Conservation (phyloP, 148 eudicot genomes). For the Persicaria tinctoria region DNA sequence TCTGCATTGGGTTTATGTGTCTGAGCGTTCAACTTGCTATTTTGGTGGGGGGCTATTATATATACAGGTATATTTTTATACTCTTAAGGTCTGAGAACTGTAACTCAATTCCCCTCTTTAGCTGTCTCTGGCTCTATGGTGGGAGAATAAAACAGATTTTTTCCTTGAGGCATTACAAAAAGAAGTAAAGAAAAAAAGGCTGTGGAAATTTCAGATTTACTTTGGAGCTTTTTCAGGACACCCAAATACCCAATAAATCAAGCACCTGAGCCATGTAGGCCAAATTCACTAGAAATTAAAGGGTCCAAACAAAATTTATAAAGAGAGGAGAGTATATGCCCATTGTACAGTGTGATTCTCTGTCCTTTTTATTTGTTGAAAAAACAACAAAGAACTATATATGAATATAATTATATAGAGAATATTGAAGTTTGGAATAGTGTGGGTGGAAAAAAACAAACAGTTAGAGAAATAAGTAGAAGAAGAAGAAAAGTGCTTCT, state of each 20-base stretch:
- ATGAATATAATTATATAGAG: not conserved
- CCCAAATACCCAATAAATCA: not conserved
- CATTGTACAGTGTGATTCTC: not conserved
- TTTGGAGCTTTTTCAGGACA: not conserved
- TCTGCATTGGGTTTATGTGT: not conserved
- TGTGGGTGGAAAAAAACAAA: not conserved
- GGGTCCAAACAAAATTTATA: not conserved
- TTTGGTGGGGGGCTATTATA: too few relatives aligned
- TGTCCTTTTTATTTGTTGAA: not conserved
- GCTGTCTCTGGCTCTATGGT: not conserved
- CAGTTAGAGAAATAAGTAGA: not conserved
- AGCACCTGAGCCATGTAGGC: not conserved
- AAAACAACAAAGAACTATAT: not conserved
- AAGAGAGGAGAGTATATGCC: not conserved
- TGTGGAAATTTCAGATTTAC: not conserved
- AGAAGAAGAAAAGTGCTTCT: conserved; percentile 7
- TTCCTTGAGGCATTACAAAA: not conserved
- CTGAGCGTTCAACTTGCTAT: not conserved
- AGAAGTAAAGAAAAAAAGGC: not conserved
- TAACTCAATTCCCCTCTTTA: not conserved
- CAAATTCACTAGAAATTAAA: not conserved
- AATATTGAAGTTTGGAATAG: not conserved
- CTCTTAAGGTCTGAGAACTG: not conserved
- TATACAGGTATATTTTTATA: too few relatives aligned
- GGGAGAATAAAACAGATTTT: not conserved